These are phyloP conservation scores for Cystofilobasidium capitatum DNA, from an alignment of 768 basidiomycete species.

Conservation along the genomic window DNA sequence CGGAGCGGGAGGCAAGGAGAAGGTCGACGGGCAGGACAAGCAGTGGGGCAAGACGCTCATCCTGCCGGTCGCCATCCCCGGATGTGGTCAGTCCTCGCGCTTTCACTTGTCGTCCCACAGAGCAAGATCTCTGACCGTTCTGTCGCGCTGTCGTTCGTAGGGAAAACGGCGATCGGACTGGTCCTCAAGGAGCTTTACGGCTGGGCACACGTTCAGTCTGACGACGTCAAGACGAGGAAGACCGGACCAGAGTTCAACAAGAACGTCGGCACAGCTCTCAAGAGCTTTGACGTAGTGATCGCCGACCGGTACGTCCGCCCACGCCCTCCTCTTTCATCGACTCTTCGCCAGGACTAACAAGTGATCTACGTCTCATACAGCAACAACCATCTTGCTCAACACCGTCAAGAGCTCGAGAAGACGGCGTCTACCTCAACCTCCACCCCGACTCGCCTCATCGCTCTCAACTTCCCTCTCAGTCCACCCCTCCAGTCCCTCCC, in stretches of 20 bases:
- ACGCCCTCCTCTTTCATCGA: background rate
- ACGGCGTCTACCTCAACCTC: constrained; percentile 34
- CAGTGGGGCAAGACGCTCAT: constrained; percentile 66
- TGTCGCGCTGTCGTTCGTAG: constrained; percentile 40
- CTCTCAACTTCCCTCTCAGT: constrained; percentile 63
- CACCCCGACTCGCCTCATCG: constrained; percentile 61
- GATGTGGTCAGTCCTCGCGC: constrained; percentile 58
- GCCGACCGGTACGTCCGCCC: constrained; percentile 67
- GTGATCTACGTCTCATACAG: constrained; percentile 38
- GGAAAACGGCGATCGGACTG: constrained; percentile 77
- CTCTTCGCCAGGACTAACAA: background rate
- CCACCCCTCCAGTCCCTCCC: constrained; percentile 41
- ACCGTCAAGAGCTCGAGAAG: constrained; percentile 54
- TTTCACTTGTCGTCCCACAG: background rate
- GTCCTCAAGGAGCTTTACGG: constrained; percentile 69
- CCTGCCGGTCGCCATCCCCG: constrained; percentile 80
- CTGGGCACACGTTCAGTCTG: constrained; percentile 87
- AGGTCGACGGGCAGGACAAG: constrained; percentile 28
- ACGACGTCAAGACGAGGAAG: constrained; percentile 73
- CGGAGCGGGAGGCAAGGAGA: constrained; percentile 12
- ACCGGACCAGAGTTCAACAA: constrained; percentile 55
- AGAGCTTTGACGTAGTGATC: constrained; percentile 65
- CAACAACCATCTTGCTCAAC: constrained; percentile 79
- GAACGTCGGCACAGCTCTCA: constrained; percentile 57
- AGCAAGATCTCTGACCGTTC: background rate